These are phyloP conservation scores for Astrothelium subdiscretum DNA, from an alignment of 495 filamentous ascomycete genomes.

Conservation along the genomic window DNA sequence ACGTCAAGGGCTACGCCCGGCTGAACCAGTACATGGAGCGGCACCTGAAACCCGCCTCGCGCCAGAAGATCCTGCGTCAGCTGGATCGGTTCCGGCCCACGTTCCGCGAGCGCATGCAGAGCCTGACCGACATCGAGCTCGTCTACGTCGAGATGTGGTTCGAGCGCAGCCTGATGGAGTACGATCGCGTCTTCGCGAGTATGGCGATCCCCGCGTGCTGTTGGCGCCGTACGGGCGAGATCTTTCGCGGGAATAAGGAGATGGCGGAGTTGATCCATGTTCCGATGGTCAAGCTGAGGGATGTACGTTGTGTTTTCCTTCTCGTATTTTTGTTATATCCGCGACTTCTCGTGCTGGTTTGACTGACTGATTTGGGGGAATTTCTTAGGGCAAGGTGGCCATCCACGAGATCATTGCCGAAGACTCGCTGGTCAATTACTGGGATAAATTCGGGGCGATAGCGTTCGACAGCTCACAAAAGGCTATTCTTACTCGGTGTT, in stretches of 20 bases:
- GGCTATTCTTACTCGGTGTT: slow-evolving; percentile 89
- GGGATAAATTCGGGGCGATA: slow-evolving; percentile 98
- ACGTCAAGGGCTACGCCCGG: slow-evolving; percentile 87
- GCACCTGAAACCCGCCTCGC: slow-evolving; percentile 64
- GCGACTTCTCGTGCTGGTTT: no score
- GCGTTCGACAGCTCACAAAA: slow-evolving; percentile 95
- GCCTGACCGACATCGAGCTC: slow-evolving; percentile 80
- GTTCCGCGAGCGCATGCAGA: slow-evolving; percentile 89
- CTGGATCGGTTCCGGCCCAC: slow-evolving; percentile 87
- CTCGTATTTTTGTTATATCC: no score
- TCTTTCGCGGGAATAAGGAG: slow-evolving; percentile 95
- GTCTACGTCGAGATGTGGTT: slow-evolving; percentile 98
- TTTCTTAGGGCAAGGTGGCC: slow-evolving; percentile 74
- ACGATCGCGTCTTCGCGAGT: slow-evolving; percentile 94
- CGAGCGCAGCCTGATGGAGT: slow-evolving; percentile 86
- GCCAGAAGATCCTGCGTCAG: slow-evolving; percentile 80
- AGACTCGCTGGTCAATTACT: slow-evolving; percentile 89
- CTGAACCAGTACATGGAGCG: slow-evolving; percentile 82
- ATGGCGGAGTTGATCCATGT: slow-evolving; percentile 96
- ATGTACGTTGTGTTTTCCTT: no score
- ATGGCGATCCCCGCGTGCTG: slow-evolving; percentile 98
- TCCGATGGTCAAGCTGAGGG: slow-evolving; percentile 78
- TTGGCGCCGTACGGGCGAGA: slow-evolving; percentile 94
- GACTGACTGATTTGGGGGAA: no score
- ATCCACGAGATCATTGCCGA: slow-evolving; percentile 93